A percentile compares a stretch with the other conserved stretches of the same genome.
Evolutionary conservation across 2,329 filamentous ascomycete species (phyloP).

Genomic region (Apiospora sp.): DNA sequence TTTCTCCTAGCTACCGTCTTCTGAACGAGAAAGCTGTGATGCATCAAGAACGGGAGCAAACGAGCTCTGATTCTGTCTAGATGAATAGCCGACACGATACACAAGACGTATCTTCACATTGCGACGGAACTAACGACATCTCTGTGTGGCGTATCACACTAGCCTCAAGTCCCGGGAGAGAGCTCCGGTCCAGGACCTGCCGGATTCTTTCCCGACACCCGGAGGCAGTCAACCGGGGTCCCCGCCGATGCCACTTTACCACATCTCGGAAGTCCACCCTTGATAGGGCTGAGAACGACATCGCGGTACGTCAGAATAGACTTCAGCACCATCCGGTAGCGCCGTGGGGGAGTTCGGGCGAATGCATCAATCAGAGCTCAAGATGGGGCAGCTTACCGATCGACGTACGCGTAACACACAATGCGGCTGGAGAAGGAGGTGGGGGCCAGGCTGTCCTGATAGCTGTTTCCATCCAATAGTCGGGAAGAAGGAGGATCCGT

Average conservation of each 20-base stretch:
- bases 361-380: not conserved
- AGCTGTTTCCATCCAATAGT: not conserved
- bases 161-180: not conserved
- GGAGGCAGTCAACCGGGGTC: not conserved
- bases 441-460: no score
- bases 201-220: no score
- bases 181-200: not conserved
- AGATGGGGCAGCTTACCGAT: not conserved
- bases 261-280: not conserved
- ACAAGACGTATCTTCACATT: no score
- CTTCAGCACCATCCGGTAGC: not conserved
- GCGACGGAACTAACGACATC: no score
- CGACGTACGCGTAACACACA: not conserved
- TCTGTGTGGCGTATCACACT: not conserved
- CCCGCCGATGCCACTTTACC: not conserved
- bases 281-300: not conserved
- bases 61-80: no score
- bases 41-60: no score
- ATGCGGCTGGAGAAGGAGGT: not conserved
- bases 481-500: not conserved
- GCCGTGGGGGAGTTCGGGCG: not conserved
- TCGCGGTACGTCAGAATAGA: not conserved
- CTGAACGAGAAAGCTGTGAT: no score
- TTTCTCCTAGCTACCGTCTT: no score
- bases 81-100: no score